Base-by-base conservation (phyloP, 352 stramenopile genomes). In the Globisporangium yorkense region DNA sequence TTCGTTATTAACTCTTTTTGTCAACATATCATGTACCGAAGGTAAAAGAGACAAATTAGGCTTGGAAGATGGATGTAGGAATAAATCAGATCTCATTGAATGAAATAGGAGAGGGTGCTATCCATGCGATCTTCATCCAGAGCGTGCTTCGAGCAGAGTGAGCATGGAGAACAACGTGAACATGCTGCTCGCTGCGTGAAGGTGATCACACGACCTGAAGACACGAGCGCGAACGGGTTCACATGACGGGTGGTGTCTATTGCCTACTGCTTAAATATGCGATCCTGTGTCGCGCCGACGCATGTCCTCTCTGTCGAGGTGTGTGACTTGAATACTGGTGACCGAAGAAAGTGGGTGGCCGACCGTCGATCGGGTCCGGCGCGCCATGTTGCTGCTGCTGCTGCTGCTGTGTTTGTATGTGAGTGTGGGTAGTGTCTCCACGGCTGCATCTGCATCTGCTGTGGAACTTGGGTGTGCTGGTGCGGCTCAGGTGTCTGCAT, bases 241-340 rank as follows among this genome's bases (percentile, higher is more conserved):
- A 29, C n/a, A n/a, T 48, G n/a, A 48, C 20, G 43, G 8, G 20
- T 48, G 43, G 43, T 21, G 10, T 48, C 43, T 48, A 48, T 48
- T 48, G 43, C 43, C 43, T 48, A 3, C 43, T 48, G 43, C 43
- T 48, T 48, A 48, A 48, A 48, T 48, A 48, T 48, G 41, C 41
- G 41, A 7, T 47, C 16, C 41, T 24, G 41, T 47, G 43, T 12
- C 43, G 43, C 43, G 43, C 20, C 43, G 43, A 48, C 43, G 43
- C 21, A 41, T 41, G 35, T n/a, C 27, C 10, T 53, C 41, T 9
- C 43, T 48, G 5, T 48, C 18, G 43, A 48, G 18, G 20, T 18
- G 9, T 15, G 41, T 10, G n/a, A 48, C 43, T 20, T 41, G 43
- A 48, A 48, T 48, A 48, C 20, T 48, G 15, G 9, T 16, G 43